Evolutionary conservation across 495 filamentous ascomycete genomes (phyloP), one percentile per base, ranked within the genome.

Genomic region (Penicillium angulare): DNA sequence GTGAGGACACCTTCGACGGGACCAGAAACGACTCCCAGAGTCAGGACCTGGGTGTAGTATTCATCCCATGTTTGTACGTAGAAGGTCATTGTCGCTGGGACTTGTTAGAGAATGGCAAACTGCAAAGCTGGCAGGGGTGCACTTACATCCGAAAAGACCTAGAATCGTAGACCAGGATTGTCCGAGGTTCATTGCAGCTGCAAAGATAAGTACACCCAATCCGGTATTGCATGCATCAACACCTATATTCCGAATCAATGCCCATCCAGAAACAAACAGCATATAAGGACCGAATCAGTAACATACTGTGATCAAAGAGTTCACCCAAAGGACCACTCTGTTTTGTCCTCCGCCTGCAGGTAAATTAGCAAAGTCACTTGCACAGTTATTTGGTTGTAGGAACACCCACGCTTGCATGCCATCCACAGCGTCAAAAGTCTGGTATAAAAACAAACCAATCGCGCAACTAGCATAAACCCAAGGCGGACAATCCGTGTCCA

Each of bases 11-110:
- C 93, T 71, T 98, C 93, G 34, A 98, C 93, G 5, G 93, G 93
- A 1, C 93, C 93, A 55, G 92, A 97, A 50, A 98, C 78, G 57
- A 97, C 74, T 45, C 93, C 93, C 0, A 98, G 81, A 12, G 89
- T 96, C 20, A 98, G 82, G 8, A 92, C 91, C 64, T 96, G 89
- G 31, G 93, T 98, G 73, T 97, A 95, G 71, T 96, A 97, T 72
- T 97, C 93, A 56, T 98, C 93, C 93, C 93, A 98, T 24, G 93
- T 98, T 66, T 97, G 93, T 18, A 98, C 85, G 66, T 98, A 98
- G 71, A 98, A 98, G 13, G 91, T 96, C 61, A 92, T 75, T 27
- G 86, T 81, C 1, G 86, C 86, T 89, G 54, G 38, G 16, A 12
- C 12, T 12, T 12, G 27, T 73, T 54, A 70, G 64, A 13, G 7